phyloP scores from a whole-genome alignment of 768 basidiomycete genomes.

The Amanita phalloides region DNA sequence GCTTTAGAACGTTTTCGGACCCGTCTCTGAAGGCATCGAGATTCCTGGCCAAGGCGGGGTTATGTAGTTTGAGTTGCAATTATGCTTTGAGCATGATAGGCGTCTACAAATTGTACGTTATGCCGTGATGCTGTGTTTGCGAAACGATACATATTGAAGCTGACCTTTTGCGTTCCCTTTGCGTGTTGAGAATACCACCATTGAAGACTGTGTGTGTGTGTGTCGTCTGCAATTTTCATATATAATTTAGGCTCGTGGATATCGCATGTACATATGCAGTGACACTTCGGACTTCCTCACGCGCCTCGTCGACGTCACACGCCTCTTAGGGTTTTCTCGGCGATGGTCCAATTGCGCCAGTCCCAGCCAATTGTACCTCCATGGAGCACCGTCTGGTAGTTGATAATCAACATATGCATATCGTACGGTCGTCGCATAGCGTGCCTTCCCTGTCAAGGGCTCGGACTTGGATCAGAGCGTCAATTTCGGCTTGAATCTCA shows the following conservation, averaged over 20 bases:
- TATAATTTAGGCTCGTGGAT: too few species aligned
- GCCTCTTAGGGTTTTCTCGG: constrained; percentile 20
- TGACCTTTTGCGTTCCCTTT: constrained; percentile 31
- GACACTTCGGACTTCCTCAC: constrained; percentile 35
- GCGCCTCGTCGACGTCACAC: too few species aligned
- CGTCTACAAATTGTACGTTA: constrained; percentile 19
- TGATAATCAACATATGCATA: not conserved
- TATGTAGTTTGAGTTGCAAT: not conserved
- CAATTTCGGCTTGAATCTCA: constrained; percentile 9
- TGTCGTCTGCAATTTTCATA: constrained; percentile 26
- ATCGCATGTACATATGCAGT: constrained; percentile 24
- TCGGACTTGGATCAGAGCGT: not conserved
- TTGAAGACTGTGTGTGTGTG: constrained; percentile 39
- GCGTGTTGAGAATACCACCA: constrained; percentile 35
- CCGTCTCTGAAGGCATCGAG: constrained; percentile 40
- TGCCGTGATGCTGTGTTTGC: not conserved
- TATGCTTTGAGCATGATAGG: constrained; percentile 37
- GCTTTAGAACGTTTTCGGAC: constrained; percentile 21
- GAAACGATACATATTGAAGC: not conserved
- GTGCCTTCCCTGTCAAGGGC: constrained; percentile 12
- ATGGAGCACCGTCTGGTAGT: constrained; percentile 37
- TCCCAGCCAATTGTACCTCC: constrained; percentile 50
- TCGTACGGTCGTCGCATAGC: not conserved
- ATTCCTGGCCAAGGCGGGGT: constrained; percentile 22
- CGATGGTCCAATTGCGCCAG: constrained; percentile 42